Conservation (phyloP, 371 early-diverging fungal species). For the Choanephora cucurbitarum region DNA sequence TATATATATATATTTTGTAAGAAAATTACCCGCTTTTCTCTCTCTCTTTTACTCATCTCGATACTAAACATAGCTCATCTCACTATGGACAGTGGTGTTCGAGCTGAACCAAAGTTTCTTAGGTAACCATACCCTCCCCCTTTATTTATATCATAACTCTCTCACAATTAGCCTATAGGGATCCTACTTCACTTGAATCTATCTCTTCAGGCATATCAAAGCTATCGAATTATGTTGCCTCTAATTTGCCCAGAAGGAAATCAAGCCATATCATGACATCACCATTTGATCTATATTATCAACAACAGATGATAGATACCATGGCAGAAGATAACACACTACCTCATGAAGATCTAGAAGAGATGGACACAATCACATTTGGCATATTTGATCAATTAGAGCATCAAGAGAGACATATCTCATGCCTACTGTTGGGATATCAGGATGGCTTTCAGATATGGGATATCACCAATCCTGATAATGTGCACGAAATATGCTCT, state of each 20-base stretch:
- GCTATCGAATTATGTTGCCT: conserved; percentile 60
- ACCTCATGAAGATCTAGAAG: conserved; percentile 25
- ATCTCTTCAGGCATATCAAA: conserved; percentile 60
- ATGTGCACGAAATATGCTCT: conserved; percentile 73
- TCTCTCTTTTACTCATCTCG: neutral
- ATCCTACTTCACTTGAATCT: conserved; percentile 63
- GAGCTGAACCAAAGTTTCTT: conserved; percentile 52
- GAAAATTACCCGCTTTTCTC: neutral
- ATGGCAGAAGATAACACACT: conserved; percentile 12
- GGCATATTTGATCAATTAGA: conserved; percentile 36
- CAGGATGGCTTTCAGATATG: conserved; percentile 82
- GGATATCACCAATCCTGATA: conserved; percentile 71
- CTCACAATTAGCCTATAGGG: too few species aligned
- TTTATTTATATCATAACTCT: too few species aligned
- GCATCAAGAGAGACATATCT: conserved; percentile 12
- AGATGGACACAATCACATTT: conserved; percentile 33
- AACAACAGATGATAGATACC: conserved; percentile 10
- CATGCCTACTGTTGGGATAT: conserved; percentile 74
- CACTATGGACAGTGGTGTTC: conserved; percentile 40
- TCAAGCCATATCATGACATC: conserved; percentile 36
- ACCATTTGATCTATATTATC: conserved; percentile 35
- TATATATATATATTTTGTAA: conserved; percentile 1
- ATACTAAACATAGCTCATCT: conserved; percentile 4
- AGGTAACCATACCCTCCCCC: too few species aligned
- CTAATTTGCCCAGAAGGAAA: conserved; percentile 45